phyloP scores from a whole-genome alignment of 1,139 yeast species.

The Hemisphaericaspora xylofermentans region DNA sequence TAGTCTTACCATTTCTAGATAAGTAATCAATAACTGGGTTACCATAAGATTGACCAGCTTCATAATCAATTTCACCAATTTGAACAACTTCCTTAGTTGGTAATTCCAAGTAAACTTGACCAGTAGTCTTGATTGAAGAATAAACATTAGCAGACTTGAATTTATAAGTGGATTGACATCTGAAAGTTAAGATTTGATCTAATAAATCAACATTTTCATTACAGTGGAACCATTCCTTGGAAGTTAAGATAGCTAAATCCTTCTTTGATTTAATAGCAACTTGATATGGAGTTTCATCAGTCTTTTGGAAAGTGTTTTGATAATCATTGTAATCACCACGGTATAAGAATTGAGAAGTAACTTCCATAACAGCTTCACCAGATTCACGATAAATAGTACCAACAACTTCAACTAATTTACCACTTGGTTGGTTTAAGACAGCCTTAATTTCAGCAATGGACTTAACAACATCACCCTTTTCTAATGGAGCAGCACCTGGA shows the following conservation, averaged over 20 bases:
- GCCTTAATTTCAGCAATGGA: constrained; percentile 85
- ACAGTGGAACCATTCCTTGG: constrained; percentile 97
- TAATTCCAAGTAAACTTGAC: constrained; percentile 82
- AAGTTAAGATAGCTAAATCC: constrained; percentile 89
- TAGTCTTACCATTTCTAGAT: constrained; percentile 85
- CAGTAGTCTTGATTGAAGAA: constrained; percentile 79
- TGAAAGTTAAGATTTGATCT: constrained; percentile 80
- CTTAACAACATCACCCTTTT: constrained; percentile 82
- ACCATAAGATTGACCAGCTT: constrained; percentile 92
- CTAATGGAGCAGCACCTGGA: constrained; percentile 88
- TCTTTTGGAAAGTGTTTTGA: constrained; percentile 89
- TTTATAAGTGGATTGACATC: constrained; percentile 81
- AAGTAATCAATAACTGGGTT: constrained; percentile 96
- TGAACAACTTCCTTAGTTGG: constrained; percentile 90
- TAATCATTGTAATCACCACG: constrained; percentile 88
- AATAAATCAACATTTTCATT: constrained; percentile 70
- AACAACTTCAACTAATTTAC: constrained; percentile 93
- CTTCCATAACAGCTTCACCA: constrained; percentile 84
- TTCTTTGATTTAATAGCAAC: constrained; percentile 69
- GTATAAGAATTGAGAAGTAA: constrained; percentile 92
- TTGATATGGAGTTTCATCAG: constrained; percentile 84
- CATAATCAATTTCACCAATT: constrained; percentile 84
- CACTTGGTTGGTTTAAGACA: constrained; percentile 86
- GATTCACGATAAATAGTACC: constrained; percentile 78
- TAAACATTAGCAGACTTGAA: constrained; percentile 75